phyloP scores from a whole-genome alignment of 768 basidiomycete genomes.

The Chlorophyllum brunneum region DNA sequence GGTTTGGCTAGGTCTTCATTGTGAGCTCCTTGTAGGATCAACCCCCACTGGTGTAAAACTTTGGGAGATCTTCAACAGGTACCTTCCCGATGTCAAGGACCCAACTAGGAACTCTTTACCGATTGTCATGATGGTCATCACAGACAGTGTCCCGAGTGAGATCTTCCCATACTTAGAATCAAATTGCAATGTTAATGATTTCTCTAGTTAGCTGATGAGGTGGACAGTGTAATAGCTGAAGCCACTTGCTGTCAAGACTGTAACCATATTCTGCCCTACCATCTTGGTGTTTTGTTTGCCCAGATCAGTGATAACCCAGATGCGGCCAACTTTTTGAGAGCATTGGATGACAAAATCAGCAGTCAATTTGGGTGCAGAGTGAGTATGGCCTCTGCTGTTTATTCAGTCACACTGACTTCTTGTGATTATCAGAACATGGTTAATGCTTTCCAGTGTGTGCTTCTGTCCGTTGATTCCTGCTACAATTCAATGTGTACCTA shows the following conservation, averaged over 20 bases:
- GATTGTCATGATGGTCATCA: conserved; percentile 6
- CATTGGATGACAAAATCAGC: too few relatives aligned
- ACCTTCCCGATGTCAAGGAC: conserved; percentile 16
- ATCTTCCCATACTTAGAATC: not conserved
- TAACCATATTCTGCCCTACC: not conserved
- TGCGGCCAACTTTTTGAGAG: too few relatives aligned
- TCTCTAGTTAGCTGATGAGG: not conserved
- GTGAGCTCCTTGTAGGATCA: conserved; percentile 6
- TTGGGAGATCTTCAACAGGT: conserved; percentile 13
- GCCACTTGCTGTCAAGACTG: conserved; percentile 15
- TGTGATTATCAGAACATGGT: conserved; percentile 1
- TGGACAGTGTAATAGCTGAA: too few relatives aligned
- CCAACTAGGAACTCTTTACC: not conserved
- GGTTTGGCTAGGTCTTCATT: not conserved
- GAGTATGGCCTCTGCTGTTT: conserved; percentile 4
- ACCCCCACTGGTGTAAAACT: conserved; percentile 17
- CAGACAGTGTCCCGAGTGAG: conserved; percentile 9
- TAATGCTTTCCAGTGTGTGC: too few relatives aligned
- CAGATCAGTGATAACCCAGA: too few relatives aligned
- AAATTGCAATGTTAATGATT: not conserved
- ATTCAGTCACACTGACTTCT: not conserved
- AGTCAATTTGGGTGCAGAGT: too few relatives aligned
- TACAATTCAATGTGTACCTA: not conserved
- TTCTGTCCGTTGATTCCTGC: conserved; percentile 5
- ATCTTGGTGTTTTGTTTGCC: too few relatives aligned